These are phyloP conservation scores for Piromyces sp. DNA, from an alignment of 192 early-diverging fungal genomes.

Conservation along the genomic window DNA sequence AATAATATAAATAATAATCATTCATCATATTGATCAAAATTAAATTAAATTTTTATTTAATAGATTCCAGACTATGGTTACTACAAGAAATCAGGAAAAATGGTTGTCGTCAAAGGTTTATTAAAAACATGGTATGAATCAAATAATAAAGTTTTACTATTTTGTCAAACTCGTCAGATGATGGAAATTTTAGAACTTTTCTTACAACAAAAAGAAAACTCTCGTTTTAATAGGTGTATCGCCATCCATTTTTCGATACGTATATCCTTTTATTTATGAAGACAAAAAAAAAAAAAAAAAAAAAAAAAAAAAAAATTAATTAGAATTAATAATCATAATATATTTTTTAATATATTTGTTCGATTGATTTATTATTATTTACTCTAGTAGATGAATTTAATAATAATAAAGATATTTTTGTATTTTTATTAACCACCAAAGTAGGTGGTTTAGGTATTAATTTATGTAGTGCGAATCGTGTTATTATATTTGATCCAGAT, in stretches of 20 bases:
- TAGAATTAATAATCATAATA: too few species aligned
- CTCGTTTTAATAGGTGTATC: too few species aligned
- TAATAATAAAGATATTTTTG: constrained; percentile 38
- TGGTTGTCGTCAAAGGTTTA: constrained; percentile 70
- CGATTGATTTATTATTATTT: too few species aligned
- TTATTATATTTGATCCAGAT: constrained; percentile 92
- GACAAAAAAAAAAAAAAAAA: too few species aligned
- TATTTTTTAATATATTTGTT: too few species aligned
- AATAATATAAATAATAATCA: too few species aligned
- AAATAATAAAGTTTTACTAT: constrained; percentile 73
- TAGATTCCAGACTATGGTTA: constrained; percentile 45
- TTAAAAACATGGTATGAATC: constrained; percentile 71
- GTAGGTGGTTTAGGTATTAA: constrained; percentile 93
- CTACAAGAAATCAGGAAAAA: constrained; percentile 58
- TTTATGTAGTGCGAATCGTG: constrained; percentile 79
- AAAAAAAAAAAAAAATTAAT: too few species aligned
- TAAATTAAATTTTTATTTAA: too few species aligned
- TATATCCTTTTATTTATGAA: too few species aligned
- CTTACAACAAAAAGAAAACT: constrained; percentile 6
- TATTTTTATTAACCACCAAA: constrained; percentile 93
- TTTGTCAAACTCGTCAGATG: constrained; percentile 88
- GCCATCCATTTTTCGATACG: too few species aligned
- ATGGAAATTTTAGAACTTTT: constrained; percentile 68
- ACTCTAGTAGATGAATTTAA: constrained; percentile 86
- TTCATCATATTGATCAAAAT: too few species aligned